phyloP scores from a whole-genome alignment of 495 filamentous ascomycete species.

The Thozetella sp. region DNA sequence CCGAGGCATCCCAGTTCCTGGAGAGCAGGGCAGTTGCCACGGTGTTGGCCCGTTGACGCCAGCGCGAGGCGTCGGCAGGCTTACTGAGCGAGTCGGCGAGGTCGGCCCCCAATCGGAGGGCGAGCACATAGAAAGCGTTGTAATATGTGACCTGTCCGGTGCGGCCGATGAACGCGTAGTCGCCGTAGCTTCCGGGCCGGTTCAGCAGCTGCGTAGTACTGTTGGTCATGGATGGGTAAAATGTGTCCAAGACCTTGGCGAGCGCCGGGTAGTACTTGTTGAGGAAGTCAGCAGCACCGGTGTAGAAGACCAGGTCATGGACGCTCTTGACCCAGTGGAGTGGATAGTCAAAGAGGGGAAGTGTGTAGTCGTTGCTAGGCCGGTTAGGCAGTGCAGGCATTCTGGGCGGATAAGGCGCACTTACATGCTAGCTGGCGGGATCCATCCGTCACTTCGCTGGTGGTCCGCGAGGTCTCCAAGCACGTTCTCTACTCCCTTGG shows the following conservation, averaged over 20 bases:
- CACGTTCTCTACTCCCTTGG: constrained; percentile 35
- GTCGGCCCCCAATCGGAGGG: constrained; percentile 37
- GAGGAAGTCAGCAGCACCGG: constrained; percentile 32
- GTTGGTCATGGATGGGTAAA: constrained; percentile 34
- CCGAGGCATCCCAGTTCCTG: constrained; percentile 30
- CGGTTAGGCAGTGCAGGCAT: background rate
- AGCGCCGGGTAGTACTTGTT: constrained; percentile 33
- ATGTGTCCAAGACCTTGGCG: constrained; percentile 37
- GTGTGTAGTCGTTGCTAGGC: constrained; percentile 38
- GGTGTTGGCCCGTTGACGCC: constrained; percentile 30
- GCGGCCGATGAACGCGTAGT: constrained; percentile 50
- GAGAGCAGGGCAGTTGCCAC: constrained; percentile 30
- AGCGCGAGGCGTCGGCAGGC: constrained; percentile 29
- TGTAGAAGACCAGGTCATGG: constrained; percentile 46
- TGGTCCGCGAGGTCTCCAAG: constrained; percentile 45
- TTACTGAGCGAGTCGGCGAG: constrained; percentile 30
- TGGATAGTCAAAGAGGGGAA: constrained; percentile 47
- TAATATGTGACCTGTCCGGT: constrained; percentile 46
- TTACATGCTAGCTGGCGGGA: constrained; percentile 50
- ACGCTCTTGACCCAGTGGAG: constrained; percentile 46
- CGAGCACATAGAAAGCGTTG: constrained; percentile 48
- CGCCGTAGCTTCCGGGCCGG: constrained; percentile 41
- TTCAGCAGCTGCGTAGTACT: constrained; percentile 31
- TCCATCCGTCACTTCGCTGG: constrained; percentile 50
- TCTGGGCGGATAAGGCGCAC: constrained; percentile 5